Evolutionary conservation across 176 grass and related monocot species (phyloP).

Genomic region (Oryza rufipogon): DNA sequence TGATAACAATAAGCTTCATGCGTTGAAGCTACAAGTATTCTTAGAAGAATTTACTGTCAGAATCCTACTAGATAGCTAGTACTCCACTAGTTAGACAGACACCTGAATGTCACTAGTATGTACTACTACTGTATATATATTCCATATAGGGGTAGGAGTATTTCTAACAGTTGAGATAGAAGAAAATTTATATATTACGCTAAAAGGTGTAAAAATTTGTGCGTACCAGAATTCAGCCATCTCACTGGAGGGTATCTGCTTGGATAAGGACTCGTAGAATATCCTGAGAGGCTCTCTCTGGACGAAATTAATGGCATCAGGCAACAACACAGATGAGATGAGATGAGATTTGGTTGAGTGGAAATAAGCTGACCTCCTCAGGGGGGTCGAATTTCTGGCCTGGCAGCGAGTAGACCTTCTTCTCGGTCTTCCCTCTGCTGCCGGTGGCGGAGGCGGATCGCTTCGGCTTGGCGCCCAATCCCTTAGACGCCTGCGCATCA

Average conservation of each 20-base stretch:
- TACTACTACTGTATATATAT: too few relatives aligned
- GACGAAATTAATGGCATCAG: neutral
- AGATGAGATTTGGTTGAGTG: neutral
- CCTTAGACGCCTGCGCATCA: neutral
- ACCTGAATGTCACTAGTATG: neutral
- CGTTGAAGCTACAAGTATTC: neutral
- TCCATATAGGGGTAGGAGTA: neutral
- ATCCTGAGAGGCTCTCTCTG: slow-evolving; percentile 92
- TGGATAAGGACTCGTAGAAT: slow-evolving; percentile 88
- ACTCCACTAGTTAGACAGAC: neutral
- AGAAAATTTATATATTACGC: too few relatives aligned
- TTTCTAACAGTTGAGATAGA: neutral
- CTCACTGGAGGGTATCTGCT: slow-evolving; percentile 92
- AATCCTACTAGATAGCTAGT: neutral
- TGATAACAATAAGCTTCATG: neutral
- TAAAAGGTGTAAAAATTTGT: neutral
- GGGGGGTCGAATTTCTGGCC: slow-evolving; percentile 95
- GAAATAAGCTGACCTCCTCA: slow-evolving; percentile 59
- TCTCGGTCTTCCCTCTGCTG: slow-evolving; percentile 55
- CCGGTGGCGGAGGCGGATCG: slow-evolving; percentile 39
- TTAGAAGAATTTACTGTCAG: neutral
- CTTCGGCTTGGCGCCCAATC: slow-evolving; percentile 41
- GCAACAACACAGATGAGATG: neutral
- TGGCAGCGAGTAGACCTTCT: slow-evolving; percentile 85
- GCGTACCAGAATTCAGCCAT: slow-evolving; percentile 90